These are phyloP conservation scores for Sarcodon aspratus DNA, from an alignment of 768 basidiomycete genomes.

Conservation along the genomic window DNA sequence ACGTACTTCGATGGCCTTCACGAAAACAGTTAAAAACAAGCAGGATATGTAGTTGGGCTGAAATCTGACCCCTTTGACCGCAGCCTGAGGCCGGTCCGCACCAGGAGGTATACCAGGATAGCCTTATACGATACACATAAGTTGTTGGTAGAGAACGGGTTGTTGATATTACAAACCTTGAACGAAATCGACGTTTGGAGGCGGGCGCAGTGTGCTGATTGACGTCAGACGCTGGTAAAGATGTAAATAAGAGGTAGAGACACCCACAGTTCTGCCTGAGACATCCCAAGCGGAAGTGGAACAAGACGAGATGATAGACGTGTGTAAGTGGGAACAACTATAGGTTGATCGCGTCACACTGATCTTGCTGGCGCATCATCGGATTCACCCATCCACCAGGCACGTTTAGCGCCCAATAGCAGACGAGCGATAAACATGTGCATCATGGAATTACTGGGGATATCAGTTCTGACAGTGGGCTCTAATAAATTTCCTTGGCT, in stretches of 20 bases:
- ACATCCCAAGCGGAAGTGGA: slow-evolving; percentile 17
- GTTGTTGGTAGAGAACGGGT: not conserved
- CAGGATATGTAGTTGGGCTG: not conserved
- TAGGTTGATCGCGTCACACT: no score
- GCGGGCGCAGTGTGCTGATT: slow-evolving; percentile 67
- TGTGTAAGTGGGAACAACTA: no score
- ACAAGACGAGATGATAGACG: not conserved
- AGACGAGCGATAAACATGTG: no score
- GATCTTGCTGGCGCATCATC: no score
- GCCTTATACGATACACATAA: slow-evolving; percentile 29
- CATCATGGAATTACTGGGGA: no score
- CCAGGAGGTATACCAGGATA: slow-evolving; percentile 85
- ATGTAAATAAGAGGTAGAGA: not conserved
- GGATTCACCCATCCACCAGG: no score
- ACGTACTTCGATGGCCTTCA: slow-evolving; percentile 67
- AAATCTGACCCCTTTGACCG: slow-evolving; percentile 70
- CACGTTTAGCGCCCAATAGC: no score
- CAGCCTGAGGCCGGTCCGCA: slow-evolving; percentile 69
- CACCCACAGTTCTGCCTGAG: slow-evolving; percentile 34
- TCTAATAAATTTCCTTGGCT: no score
- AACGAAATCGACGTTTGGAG: slow-evolving; percentile 84
- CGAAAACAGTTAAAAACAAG: slow-evolving; percentile 5
- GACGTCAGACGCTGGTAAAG: not conserved
- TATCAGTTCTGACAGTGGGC: no score
- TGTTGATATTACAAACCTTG: slow-evolving; percentile 38